Conservation (phyloP, 805 yeast species). For the Kazachstania kunashirensis region DNA sequence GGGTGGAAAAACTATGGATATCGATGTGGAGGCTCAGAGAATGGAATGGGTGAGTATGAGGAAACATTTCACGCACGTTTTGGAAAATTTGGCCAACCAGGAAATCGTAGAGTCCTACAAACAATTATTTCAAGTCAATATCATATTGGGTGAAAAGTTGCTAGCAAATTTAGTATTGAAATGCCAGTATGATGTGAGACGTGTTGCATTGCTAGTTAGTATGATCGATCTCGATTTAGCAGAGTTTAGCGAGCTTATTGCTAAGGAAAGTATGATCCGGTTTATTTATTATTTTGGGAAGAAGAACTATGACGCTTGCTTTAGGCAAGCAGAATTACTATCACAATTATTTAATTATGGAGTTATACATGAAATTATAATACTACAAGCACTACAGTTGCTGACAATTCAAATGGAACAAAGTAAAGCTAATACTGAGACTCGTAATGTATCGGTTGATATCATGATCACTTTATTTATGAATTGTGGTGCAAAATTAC, state of each 20-base stretch:
- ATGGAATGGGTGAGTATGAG: conserved; percentile 48
- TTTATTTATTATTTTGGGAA: conserved; percentile 1
- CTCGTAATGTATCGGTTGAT: conserved; percentile 36
- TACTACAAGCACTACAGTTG: conserved; percentile 43
- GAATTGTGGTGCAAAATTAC: conserved; percentile 43
- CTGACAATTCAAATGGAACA: conserved; percentile 17
- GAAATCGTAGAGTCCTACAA: conserved; percentile 42
- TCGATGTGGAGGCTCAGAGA: conserved; percentile 40
- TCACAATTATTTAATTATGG: conserved; percentile 43
- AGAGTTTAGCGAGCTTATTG: conserved; percentile 1
- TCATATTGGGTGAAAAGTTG: conserved; percentile 52
- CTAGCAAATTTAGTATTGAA: conserved; percentile 41
- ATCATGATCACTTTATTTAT: conserved; percentile 43
- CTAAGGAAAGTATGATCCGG: background rate
- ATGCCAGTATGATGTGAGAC: conserved; percentile 32
- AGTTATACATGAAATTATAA: conserved; percentile 46
- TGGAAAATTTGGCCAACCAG: conserved; percentile 1
- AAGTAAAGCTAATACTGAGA: conserved; percentile 41
- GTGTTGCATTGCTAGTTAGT: background rate
- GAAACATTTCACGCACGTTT: conserved; percentile 35
- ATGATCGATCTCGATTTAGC: conserved; percentile 30
- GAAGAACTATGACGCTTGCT: background rate
- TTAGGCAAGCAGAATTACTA: background rate
- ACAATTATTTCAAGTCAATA: conserved; percentile 46
- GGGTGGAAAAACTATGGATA: too few species aligned